Evolutionary conservation across 2,329 filamentous ascomycete species (phyloP).

Genomic region (Penicillium sp.): DNA sequence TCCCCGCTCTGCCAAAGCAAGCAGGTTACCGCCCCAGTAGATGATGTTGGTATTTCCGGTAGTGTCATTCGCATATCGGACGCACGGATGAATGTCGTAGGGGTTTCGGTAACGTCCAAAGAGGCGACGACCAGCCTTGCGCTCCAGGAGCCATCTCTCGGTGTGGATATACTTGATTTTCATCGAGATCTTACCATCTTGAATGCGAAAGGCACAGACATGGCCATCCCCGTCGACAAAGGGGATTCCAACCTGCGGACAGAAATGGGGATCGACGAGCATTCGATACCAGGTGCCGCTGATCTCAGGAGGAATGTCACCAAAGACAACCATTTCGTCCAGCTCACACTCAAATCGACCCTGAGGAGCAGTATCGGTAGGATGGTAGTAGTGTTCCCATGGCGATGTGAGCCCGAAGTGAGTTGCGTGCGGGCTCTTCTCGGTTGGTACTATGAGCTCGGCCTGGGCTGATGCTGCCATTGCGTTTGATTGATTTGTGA

Average conservation of each 20-base stretch:
- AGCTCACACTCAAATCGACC: constrained; percentile 8
- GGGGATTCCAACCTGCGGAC: neutral
- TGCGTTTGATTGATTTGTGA: neutral
- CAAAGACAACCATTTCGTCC: neutral
- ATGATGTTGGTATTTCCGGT: neutral
- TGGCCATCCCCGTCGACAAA: neutral
- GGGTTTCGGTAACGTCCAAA: neutral
- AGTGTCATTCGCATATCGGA: neutral
- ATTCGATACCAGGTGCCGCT: neutral
- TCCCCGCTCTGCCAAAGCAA: neutral
- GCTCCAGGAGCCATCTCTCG: neutral
- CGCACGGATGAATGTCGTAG: neutral
- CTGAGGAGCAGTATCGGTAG: constrained; percentile 4
- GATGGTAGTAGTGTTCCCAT: constrained; percentile 7
- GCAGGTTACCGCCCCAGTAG: neutral
- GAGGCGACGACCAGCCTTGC: neutral
- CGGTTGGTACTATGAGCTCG: neutral
- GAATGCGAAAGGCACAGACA: neutral
- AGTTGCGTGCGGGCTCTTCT: neutral
- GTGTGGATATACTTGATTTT: neutral
- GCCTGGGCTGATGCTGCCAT: neutral
- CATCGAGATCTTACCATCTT: neutral
- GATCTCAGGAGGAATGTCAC: neutral
- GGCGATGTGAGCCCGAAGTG: neutral
- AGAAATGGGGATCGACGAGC: neutral